These are phyloP conservation scores for Protomyces pachydermus DNA, from an alignment of 1,139 yeast genomes.

Conservation along the genomic window DNA sequence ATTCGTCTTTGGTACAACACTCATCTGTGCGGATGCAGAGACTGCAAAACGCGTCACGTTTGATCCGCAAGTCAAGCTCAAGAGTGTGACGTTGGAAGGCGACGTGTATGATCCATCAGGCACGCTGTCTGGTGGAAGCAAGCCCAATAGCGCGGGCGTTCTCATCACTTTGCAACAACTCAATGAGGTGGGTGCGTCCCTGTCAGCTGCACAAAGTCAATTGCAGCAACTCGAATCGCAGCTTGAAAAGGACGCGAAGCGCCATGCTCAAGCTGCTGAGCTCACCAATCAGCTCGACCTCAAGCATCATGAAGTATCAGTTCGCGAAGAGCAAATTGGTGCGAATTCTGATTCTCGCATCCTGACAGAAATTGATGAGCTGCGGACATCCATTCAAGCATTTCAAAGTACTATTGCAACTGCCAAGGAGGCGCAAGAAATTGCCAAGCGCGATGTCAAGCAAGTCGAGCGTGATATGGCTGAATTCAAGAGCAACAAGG, in stretches of 20 bases:
- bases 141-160: constrained; percentile 50
- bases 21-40: constrained; percentile 79
- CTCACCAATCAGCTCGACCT: constrained; percentile 63
- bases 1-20: constrained; percentile 80
- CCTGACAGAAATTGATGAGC: constrained; percentile 34
- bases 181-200: constrained; percentile 48
- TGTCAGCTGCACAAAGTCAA: constrained; percentile 44
- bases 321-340: constrained; percentile 57
- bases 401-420: constrained; percentile 47
- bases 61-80: constrained; percentile 69
- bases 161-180: constrained; percentile 65
- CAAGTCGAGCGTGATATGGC: constrained; percentile 67
- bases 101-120: constrained; percentile 96
- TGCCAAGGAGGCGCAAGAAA: constrained; percentile 44
- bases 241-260: constrained; percentile 46
- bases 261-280: constrained; percentile 52
- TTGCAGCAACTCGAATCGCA: constrained; percentile 45
- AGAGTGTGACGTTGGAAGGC: constrained; percentile 90
- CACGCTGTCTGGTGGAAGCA: constrained; percentile 90
- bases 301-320: constrained; percentile 61
- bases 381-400: constrained; percentile 26
- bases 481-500: constrained; percentile 76
- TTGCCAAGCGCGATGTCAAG: constrained; percentile 39
- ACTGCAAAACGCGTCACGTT: constrained; percentile 86
- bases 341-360: constrained; percentile 54